Evolutionary conservation across 305 asterid species (phyloP), one percentile per base, ranked within the genome.

Genomic region (Fraxinus dipetala): DNA sequence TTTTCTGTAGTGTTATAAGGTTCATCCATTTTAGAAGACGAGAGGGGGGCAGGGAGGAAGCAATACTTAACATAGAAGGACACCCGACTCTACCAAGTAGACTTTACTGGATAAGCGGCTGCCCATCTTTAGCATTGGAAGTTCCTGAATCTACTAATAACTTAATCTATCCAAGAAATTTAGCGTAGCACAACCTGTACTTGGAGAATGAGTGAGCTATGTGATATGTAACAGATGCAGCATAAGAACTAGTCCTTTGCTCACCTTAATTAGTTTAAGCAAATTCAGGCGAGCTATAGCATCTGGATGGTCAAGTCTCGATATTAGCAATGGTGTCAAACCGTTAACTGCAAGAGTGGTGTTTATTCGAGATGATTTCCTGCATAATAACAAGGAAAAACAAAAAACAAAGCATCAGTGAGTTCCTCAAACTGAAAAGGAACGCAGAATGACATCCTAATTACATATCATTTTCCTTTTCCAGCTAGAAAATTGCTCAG

Each of bases 321-420:
- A 91, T 61, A 96, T 92, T 76, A 96, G 92, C 86, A 95, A 88
- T 16, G 97, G 97, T 13, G 99, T 95, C 91, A 96, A 90, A 56
- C 99, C 99, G 87, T 91, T 96, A 79, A 95, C 97, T 70, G 99
- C 98, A 78, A 96, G 90, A 72, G 98, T 93, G 28, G 98, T 95
- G 87, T 96, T 96, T 82, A 96, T 91, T 81, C 97, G 96, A 83
- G 97, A 89, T 79, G 99, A 96, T 95, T 92, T 96, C 93, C 99
- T 96, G 96, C 90, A 87, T 67, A 87, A 65, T 65, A 13, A 28
- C 30, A 22, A 63, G 5, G 72, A 63, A 24, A 22, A 77, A 3
- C 75, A 77, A 48, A 51, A 51, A 51, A 51, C 54, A 79, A 32
- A 6, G 75, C 75, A 30, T 14, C 20, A 30, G 81, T 79, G 18